phyloP scores from a whole-genome alignment of 345 rosid genomes.

The Eucalyptus marginata region DNA sequence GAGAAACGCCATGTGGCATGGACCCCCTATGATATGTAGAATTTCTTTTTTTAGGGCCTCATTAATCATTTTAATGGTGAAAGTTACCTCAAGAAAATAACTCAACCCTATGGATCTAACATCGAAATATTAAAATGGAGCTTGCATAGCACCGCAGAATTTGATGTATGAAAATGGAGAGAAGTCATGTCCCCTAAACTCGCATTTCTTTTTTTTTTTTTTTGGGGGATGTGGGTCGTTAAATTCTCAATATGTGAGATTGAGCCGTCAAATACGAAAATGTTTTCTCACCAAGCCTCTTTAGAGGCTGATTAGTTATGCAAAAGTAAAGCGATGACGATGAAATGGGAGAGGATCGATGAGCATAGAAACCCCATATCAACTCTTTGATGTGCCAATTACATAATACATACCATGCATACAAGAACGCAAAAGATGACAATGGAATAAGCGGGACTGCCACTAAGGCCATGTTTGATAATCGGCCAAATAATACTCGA shows the following conservation, averaged over 20 bases:
- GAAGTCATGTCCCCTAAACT: not conserved
- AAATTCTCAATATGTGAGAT: not conserved
- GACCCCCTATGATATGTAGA: not conserved
- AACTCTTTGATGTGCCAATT: no score
- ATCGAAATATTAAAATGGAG: not conserved
- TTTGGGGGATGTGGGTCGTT: not conserved
- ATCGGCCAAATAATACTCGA: accelerated
- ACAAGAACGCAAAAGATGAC: no score
- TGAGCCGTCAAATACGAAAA: no score
- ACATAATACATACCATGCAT: no score
- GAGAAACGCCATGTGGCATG: not conserved
- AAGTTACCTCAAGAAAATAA: not conserved
- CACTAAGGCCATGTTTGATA: not conserved
- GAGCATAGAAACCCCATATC: no score
- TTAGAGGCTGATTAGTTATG: no score
- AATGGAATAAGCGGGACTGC: not conserved
- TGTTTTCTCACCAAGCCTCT: no score
- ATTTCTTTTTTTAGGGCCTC: not conserved
- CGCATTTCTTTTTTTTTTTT: not conserved
- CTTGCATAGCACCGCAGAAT: not conserved
- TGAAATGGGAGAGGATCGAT: no score
- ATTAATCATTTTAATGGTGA: not conserved
- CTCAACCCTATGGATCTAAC: not conserved
- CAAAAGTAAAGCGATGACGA: no score
- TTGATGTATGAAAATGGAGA: not conserved